Evolutionary conservation across 2,329 filamentous ascomycete species (phyloP).

Genomic region (Ophiobolus disseminans): DNA sequence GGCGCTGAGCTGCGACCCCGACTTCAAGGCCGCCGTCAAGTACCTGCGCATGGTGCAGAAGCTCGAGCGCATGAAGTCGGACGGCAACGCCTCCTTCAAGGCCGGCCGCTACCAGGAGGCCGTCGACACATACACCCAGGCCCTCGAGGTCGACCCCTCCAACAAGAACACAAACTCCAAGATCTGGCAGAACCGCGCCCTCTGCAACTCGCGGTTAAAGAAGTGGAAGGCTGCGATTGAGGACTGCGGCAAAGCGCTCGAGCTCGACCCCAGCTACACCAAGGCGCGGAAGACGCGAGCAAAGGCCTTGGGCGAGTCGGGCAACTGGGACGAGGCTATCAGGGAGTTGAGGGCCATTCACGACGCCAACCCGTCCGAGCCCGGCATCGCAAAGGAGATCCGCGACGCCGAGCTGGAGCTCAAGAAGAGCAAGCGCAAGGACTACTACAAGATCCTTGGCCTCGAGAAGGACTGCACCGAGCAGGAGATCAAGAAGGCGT

Average conservation of each 20-base stretch:
- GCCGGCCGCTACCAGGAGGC: conserved; percentile 79
- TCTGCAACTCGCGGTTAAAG: conserved; percentile 84
- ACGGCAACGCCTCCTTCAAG: conserved; percentile 92
- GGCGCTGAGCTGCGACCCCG: conserved; percentile 87
- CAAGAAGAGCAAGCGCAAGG: conserved; percentile 97
- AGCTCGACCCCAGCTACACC: conserved; percentile 81
- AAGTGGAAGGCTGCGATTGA: conserved; percentile 80
- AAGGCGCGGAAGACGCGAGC: conserved; percentile 95
- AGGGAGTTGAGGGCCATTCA: conserved; percentile 86
- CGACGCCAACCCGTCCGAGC: conserved; percentile 83
- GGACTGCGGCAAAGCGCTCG: conserved; percentile 85
- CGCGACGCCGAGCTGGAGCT: conserved; percentile 90
- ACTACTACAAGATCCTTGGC: conserved; percentile 97
- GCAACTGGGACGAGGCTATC: conserved; percentile 90
- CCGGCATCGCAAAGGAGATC: conserved; percentile 81
- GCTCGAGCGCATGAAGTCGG: conserved; percentile 90
- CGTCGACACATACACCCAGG: conserved; percentile 82
- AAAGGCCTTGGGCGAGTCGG: conserved; percentile 83
- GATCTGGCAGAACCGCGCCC: conserved; percentile 89
- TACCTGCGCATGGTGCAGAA: conserved; percentile 90
- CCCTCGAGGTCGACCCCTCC: conserved; percentile 81
- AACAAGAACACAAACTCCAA: conserved; percentile 96
- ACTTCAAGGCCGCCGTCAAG: conserved; percentile 87
- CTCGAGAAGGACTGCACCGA: conserved; percentile 86
- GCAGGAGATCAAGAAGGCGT: conserved; percentile 91